A percentile compares a stretch with the other conserved stretches of the same genome.
Evolutionary conservation across 192 early-diverging fungal genomes (phyloP).

Genomic region (Backusella mclennaniae): DNA sequence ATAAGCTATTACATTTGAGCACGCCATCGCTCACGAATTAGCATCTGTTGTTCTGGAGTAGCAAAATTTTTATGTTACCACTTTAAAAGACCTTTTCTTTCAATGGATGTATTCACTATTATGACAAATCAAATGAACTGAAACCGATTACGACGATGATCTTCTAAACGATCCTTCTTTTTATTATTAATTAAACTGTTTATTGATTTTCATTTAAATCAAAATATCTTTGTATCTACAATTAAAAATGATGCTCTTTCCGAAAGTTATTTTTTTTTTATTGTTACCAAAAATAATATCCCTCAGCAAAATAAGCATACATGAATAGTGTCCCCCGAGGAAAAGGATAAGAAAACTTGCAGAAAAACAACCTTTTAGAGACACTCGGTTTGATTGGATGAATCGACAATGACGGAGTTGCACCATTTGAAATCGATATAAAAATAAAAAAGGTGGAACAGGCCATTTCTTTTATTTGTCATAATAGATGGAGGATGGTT

Average conservation of each 20-base stretch:
- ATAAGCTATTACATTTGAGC: background rate
- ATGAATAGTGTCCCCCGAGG: background rate
- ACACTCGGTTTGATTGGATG: background rate
- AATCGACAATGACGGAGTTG: background rate
- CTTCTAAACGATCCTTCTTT: background rate
- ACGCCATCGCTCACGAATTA: conserved; percentile 3
- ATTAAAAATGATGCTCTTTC: background rate
- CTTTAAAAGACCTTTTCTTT: too few species aligned
- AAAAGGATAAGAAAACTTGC: background rate
- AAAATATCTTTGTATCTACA: background rate
- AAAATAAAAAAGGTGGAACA: background rate
- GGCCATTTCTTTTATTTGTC: background rate
- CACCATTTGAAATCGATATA: background rate
- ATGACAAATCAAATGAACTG: background rate
- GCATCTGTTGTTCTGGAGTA: background rate
- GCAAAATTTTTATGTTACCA: background rate
- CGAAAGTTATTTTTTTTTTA: background rate
- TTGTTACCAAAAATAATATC: background rate
- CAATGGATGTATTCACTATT: background rate
- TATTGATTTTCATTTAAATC: background rate
- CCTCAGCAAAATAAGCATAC: background rate
- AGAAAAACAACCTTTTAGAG: background rate
- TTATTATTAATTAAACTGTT: background rate
- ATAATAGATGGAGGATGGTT: background rate
- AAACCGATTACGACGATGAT: background rate